These are phyloP conservation scores for Candida michaelii DNA, from an alignment of 805 yeast species.

Conservation along the genomic window DNA sequence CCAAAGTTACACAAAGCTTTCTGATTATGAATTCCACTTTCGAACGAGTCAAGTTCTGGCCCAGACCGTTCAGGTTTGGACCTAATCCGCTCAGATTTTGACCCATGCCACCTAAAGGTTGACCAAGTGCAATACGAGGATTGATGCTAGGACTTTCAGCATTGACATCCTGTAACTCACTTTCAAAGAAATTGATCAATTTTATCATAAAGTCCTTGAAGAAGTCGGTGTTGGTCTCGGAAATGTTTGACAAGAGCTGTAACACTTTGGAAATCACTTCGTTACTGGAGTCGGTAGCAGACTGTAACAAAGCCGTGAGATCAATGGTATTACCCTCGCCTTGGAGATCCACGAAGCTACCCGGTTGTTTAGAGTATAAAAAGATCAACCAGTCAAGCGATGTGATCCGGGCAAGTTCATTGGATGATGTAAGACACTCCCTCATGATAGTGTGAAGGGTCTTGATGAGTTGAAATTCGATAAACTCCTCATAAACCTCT, in stretches of 20 bases:
- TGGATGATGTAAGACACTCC: constrained; percentile 48
- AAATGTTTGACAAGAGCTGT: constrained; percentile 69
- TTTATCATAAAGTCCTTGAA: constrained; percentile 75
- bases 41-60: constrained; percentile 30
- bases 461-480: constrained; percentile 40
- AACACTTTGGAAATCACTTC: constrained; percentile 74
- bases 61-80: too few relatives aligned
- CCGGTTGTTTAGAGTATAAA: constrained; percentile 41
- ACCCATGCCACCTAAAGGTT: too few relatives aligned
- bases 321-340: constrained; percentile 38
- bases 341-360: constrained; percentile 16
- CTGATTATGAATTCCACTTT: constrained; percentile 74
- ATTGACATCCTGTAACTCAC: constrained; percentile 40
- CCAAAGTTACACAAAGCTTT: constrained; percentile 76
- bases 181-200: constrained; percentile 65
- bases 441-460: constrained; percentile 70
- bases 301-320: constrained; percentile 73
- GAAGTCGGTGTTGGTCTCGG: constrained; percentile 72
- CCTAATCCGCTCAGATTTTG: too few relatives aligned
- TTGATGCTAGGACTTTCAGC: constrained; percentile 11
- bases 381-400: constrained; percentile 88
- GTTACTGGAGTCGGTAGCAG: constrained; percentile 68
- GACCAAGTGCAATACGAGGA: background rate
- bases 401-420: constrained; percentile 79
- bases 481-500: constrained; percentile 41